Percentiles rank a stretch among this genome's conserved stretches.
phyloP scores from a whole-genome alignment of 23 red algal genomes.

The Agarophyton chilense region DNA sequence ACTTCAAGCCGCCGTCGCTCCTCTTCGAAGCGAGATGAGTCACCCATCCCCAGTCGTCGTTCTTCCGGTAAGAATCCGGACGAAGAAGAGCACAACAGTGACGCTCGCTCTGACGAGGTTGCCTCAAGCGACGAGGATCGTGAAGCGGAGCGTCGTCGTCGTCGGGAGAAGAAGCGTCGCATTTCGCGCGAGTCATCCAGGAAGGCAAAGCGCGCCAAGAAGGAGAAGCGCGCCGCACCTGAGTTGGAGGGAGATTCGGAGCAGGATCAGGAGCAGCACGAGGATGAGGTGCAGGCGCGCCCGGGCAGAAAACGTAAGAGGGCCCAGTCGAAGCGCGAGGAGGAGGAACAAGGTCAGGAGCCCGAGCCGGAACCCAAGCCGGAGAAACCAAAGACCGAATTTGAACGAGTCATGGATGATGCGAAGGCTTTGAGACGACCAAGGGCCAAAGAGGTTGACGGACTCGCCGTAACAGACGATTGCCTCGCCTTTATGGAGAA shows the following conservation, averaged over 20 bases:
- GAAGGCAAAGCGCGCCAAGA: constrained; percentile 1
- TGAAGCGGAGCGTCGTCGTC: background rate
- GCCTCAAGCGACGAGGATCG: background rate
- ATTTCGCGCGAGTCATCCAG: background rate
- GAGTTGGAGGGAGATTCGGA: background rate
- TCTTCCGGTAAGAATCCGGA: background rate
- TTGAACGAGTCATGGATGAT: constrained; percentile 39
- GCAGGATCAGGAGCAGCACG: background rate
- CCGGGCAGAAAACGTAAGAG: background rate
- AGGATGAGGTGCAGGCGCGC: background rate
- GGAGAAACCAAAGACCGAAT: background rate
- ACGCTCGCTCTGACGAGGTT: background rate
- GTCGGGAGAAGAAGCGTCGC: background rate
- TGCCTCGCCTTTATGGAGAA: constrained; percentile 66
- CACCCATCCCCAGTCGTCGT: background rate
- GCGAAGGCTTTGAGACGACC: constrained; percentile 17
- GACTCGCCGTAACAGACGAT: background rate
- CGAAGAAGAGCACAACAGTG: background rate
- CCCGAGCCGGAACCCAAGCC: background rate
- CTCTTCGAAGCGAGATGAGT: background rate
- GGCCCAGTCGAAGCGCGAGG: background rate
- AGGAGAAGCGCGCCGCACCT: background rate
- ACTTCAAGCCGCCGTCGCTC: background rate
- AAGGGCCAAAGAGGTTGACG: constrained; percentile 35
- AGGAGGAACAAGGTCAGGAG: background rate